Evolutionary conservation across 106 monocot species (phyloP).

Genomic region (Vanilla planifolia): DNA sequence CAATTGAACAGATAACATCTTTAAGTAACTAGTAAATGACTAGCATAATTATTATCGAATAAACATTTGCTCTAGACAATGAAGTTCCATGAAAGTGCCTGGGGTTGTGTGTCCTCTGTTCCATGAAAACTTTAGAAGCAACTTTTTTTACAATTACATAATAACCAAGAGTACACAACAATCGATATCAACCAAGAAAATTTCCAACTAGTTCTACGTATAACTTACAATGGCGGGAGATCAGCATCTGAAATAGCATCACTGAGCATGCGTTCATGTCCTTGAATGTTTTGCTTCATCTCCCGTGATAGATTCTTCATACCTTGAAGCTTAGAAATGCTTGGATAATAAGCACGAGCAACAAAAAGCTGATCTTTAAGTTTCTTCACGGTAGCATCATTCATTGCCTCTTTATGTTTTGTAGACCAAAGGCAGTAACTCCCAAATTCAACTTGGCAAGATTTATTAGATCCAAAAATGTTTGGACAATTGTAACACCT

Average conservation of each 20-base stretch:
- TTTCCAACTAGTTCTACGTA: too few species aligned
- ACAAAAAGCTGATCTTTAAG: constrained; percentile 66
- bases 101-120: too few species aligned
- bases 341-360: constrained; percentile 63
- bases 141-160: too few species aligned
- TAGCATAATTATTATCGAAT: too few species aligned
- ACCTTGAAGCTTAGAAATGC: constrained; percentile 49
- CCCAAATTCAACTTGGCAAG: constrained; percentile 46
- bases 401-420: constrained; percentile 40
- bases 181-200: too few species aligned
- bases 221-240: constrained; percentile 54
- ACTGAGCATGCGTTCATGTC: constrained; percentile 71
- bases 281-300: constrained; percentile 67
- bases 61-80: too few species aligned
- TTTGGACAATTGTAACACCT: constrained; percentile 6
- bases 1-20: too few species aligned
- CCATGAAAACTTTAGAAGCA: too few species aligned
- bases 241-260: constrained; percentile 59
- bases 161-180: too few species aligned
- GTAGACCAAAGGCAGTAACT: constrained; percentile 60
- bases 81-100: too few species aligned
- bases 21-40: too few species aligned
- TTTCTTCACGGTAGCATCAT: constrained; percentile 32
- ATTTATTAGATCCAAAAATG: constrained; percentile 26
- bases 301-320: constrained; percentile 44